phyloP scores from a whole-genome alignment of 2,329 filamentous ascomycete genomes.

The Sporothrix phasma region DNA sequence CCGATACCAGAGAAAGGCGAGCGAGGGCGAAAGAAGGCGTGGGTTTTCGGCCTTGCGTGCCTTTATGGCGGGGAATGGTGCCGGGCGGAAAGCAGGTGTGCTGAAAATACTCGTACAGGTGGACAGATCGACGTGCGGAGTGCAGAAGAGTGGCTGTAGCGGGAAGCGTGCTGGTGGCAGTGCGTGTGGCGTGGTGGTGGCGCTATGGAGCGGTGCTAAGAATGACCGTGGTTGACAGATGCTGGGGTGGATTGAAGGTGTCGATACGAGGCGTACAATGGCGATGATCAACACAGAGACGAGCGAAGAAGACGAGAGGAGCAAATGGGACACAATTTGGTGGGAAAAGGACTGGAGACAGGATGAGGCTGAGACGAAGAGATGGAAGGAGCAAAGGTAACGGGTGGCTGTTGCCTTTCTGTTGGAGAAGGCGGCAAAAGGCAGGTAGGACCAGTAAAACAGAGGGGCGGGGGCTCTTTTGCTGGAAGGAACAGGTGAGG shows the following conservation, averaged over 20 bases:
- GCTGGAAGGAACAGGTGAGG: neutral
- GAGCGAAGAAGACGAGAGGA: neutral
- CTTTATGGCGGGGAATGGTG: neutral
- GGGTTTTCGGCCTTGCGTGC: neutral
- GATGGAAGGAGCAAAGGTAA: neutral
- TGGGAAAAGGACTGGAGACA: neutral
- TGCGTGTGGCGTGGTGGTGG: conserved; percentile 1
- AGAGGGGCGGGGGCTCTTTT: neutral
- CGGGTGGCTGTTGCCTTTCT: neutral
- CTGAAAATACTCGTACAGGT: neutral
- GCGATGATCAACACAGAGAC: neutral
- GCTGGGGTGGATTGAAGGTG: neutral
- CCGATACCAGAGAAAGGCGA: neutral
- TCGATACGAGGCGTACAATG: neutral
- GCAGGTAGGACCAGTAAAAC: neutral
- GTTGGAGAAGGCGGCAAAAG: neutral
- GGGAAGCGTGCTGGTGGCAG: neutral
- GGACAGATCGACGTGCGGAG: neutral
- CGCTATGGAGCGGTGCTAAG: neutral
- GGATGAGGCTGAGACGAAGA: neutral
- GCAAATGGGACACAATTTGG: neutral
- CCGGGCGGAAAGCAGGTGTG: neutral
- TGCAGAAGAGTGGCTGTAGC: neutral
- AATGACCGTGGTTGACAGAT: neutral
- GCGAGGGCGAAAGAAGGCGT: neutral